Conservation (phyloP, 2,329 filamentous ascomycete species). For the Aspergillus novoparasiticus region DNA sequence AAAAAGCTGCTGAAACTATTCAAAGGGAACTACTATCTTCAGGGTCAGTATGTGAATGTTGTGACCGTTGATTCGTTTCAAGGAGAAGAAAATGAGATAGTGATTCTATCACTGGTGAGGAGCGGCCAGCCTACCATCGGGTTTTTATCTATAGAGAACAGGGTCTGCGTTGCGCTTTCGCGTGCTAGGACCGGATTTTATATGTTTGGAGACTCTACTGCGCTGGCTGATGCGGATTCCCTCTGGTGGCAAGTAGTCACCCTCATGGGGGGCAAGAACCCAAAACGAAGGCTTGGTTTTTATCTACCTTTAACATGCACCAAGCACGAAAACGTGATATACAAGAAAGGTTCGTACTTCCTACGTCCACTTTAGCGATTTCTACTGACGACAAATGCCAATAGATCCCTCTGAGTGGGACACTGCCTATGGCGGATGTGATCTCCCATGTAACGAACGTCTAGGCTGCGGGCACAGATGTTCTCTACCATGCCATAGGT, state of each 20-base stretch:
- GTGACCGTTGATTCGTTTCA: constrained; percentile 88
- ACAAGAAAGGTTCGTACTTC: constrained; percentile 48
- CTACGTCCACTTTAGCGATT: not conserved
- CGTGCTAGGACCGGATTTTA: constrained; percentile 80
- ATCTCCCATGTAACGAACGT: constrained; percentile 46
- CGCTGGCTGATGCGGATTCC: constrained; percentile 49
- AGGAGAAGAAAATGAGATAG: constrained; percentile 84
- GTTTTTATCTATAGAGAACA: constrained; percentile 69
- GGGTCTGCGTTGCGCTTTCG: constrained; percentile 64
- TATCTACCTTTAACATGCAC: constrained; percentile 65
- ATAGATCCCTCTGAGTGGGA: constrained; percentile 57
- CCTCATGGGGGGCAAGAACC: constrained; percentile 38
- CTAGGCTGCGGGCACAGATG: constrained; percentile 58
- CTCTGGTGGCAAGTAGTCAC: constrained; percentile 57
- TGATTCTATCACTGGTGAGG: constrained; percentile 79
- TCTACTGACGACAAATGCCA: constrained; percentile 15
- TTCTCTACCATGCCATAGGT: constrained; percentile 56
- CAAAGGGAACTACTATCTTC: constrained; percentile 47
- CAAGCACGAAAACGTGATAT: constrained; percentile 57
- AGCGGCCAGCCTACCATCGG: constrained; percentile 68
- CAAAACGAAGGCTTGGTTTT: constrained; percentile 43
- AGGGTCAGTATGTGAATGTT: constrained; percentile 58
- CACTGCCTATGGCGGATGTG: constrained; percentile 57
- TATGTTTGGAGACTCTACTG: constrained; percentile 75
- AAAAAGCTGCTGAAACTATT: constrained; percentile 60